phyloP scores from a whole-genome alignment of 345 rosid species.

The Rhizophora mangle region DNA sequence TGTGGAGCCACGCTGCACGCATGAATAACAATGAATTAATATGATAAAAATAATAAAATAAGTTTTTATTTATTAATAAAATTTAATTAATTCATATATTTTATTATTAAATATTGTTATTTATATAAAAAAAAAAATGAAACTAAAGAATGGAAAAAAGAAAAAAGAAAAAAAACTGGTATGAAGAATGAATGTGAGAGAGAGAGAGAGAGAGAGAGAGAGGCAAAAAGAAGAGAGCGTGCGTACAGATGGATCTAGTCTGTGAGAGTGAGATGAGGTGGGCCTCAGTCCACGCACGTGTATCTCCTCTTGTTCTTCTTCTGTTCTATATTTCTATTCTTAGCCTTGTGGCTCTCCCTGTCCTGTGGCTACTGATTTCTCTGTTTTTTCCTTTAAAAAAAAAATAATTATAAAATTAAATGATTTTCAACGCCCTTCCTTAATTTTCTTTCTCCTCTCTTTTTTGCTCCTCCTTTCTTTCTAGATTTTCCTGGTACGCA shows the following conservation, averaged over 20 bases:
- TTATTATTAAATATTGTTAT: no score
- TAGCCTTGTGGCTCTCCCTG: neutral
- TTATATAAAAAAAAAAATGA: no score
- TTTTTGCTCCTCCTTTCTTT: neutral
- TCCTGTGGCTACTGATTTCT: neutral
- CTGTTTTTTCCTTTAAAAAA: constrained; percentile 13
- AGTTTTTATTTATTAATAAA: no score
- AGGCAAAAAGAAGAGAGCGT: no score
- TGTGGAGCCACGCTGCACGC: no score
- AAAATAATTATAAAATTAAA: neutral
- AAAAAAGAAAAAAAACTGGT: neutral
- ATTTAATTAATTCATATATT: no score
- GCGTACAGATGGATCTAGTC: constrained; percentile 19
- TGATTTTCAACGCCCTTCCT: neutral
- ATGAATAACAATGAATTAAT: no score
- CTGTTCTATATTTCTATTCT: no score
- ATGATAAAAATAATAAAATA: no score
- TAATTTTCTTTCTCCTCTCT: neutral
- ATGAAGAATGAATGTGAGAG: neutral
- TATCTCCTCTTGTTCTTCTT: neutral
- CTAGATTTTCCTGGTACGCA: constrained; percentile 22
- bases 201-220: constrained; percentile 9
- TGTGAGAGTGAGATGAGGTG: constrained; percentile 11
- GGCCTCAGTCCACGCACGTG: constrained; percentile 31
- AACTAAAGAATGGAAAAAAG: neutral